Conservation (phyloP, 495 filamentous ascomycete species). For the Penicillium psychrofluorescens region DNA sequence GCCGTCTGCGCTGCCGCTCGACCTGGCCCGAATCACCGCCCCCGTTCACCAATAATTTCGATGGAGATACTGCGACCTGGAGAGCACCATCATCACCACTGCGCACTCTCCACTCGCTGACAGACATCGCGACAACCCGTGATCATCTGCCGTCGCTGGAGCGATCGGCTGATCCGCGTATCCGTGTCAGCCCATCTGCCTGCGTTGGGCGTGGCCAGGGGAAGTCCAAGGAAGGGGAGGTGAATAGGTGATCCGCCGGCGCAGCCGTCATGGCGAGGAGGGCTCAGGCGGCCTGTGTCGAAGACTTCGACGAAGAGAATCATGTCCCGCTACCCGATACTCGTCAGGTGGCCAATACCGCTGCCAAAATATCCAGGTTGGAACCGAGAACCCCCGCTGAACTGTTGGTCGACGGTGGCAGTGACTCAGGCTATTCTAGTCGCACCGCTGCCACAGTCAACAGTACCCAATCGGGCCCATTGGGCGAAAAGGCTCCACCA, state of each 20-base stretch:
- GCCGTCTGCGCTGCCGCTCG: slow-evolving; percentile 10
- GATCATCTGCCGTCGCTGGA: slow-evolving; percentile 18
- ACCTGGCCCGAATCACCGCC: slow-evolving; percentile 10
- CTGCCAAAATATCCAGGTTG: slow-evolving; percentile 47
- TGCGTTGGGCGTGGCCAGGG: slow-evolving; percentile 8
- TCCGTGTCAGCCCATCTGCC: slow-evolving; percentile 5
- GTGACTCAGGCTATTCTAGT: slow-evolving; percentile 61
- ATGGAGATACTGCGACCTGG: slow-evolving; percentile 23
- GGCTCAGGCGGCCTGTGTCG: slow-evolving; percentile 40
- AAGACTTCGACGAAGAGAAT: slow-evolving; percentile 51
- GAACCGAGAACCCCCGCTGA: slow-evolving; percentile 25
- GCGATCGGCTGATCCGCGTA: slow-evolving; percentile 24
- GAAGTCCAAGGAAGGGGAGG: not conserved
- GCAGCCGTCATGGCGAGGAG: slow-evolving; percentile 33
- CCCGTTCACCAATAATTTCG: slow-evolving; percentile 7
- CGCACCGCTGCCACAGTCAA: slow-evolving; percentile 50
- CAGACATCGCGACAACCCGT: slow-evolving; percentile 3
- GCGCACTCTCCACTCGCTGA: slow-evolving; percentile 19
- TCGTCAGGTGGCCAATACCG: slow-evolving; percentile 38
- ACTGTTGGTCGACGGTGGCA: slow-evolving; percentile 41
- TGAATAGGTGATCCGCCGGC: no score
- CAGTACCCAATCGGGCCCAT: slow-evolving; percentile 47
- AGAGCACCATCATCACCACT: slow-evolving; percentile 6
- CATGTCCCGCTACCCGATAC: slow-evolving; percentile 40
- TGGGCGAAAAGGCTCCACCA: slow-evolving; percentile 34